Evolutionary conservation across 1,139 yeast species (phyloP).

Genomic region (Yarrowia galli): DNA sequence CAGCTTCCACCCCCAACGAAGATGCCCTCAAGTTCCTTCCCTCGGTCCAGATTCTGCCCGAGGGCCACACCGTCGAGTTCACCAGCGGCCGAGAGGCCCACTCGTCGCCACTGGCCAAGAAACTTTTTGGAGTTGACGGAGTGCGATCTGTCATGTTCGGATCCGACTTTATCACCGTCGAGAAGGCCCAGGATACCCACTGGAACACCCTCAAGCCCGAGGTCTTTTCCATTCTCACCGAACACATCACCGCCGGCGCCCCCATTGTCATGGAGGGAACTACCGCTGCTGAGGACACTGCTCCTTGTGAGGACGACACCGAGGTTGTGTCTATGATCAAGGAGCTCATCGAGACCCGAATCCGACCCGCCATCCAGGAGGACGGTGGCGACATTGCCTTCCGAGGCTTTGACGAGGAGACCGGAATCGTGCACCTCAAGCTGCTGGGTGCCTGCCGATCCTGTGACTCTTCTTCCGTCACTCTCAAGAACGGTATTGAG

Average conservation of each 20-base stretch:
- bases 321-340: slow-evolving; percentile 90
- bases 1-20: slow-evolving; percentile 84
- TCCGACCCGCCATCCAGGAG: slow-evolving; percentile 85
- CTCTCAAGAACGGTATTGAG: slow-evolving; percentile 82
- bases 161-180: slow-evolving; percentile 82
- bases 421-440: slow-evolving; percentile 73
- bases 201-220: slow-evolving; percentile 92
- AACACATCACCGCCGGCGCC: slow-evolving; percentile 78
- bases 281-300: slow-evolving; percentile 56
- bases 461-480: slow-evolving; percentile 78
- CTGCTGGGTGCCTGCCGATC: slow-evolving; percentile 85
- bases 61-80: slow-evolving; percentile 63
- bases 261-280: slow-evolving; percentile 59
- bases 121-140: slow-evolving; percentile 82
- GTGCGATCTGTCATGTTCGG: slow-evolving; percentile 91
- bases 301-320: slow-evolving; percentile 66
- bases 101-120: slow-evolving; percentile 82
- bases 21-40: slow-evolving; percentile 93
- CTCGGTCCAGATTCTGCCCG: slow-evolving; percentile 63
- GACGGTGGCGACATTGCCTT: slow-evolving; percentile 86
- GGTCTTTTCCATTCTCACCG: slow-evolving; percentile 83
- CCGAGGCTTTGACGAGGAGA: slow-evolving; percentile 66
- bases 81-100: slow-evolving; percentile 73
- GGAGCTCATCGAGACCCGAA: slow-evolving; percentile 90
- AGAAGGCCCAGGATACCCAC: slow-evolving; percentile 60